A percentile compares a stretch with the other conserved stretches of the same genome.
phyloP scores from a whole-genome alignment of 202 grass and related monocot species.

The Bolboschoenoplectus hybrid region DNA sequence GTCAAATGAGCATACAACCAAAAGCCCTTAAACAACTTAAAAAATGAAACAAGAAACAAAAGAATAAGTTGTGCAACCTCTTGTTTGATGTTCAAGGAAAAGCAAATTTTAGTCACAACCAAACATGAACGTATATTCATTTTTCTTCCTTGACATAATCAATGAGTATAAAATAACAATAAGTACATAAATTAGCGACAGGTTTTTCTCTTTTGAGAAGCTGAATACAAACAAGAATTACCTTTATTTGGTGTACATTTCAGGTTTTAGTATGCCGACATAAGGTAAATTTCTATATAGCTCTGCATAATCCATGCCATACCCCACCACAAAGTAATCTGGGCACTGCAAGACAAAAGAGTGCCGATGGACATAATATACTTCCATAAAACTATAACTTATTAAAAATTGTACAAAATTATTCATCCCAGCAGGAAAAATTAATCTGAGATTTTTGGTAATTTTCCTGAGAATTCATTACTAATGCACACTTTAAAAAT shows the following conservation, averaged over 20 bases:
- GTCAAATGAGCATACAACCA: neutral
- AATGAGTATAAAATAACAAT: neutral
- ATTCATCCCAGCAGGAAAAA: neutral
- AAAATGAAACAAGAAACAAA: conserved; percentile 7
- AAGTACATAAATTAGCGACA: conserved; percentile 1
- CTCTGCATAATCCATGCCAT: conserved; percentile 91
- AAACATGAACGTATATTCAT: neutral
- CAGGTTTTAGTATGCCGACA: conserved; percentile 78
- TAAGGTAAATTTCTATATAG: conserved; percentile 90
- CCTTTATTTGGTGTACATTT: conserved; percentile 63
- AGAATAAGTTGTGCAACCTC: neutral
- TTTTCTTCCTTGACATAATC: neutral
- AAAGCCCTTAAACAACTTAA: neutral
- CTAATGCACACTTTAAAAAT: neutral
- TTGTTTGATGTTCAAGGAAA: neutral
- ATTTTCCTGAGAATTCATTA: neutral
- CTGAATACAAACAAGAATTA: conserved; percentile 27
- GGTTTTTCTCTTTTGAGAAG: conserved; percentile 22
- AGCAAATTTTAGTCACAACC: conserved; percentile 2
- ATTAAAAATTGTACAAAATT: neutral
- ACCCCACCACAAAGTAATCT: conserved; percentile 89
- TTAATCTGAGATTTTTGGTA: conserved; percentile 10
- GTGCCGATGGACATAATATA: neutral
- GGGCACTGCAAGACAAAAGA: conserved; percentile 70
- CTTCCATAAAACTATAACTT: neutral